Evolutionary conservation across 345 rosid genomes (phyloP).

Genomic region (Populus simonii): DNA sequence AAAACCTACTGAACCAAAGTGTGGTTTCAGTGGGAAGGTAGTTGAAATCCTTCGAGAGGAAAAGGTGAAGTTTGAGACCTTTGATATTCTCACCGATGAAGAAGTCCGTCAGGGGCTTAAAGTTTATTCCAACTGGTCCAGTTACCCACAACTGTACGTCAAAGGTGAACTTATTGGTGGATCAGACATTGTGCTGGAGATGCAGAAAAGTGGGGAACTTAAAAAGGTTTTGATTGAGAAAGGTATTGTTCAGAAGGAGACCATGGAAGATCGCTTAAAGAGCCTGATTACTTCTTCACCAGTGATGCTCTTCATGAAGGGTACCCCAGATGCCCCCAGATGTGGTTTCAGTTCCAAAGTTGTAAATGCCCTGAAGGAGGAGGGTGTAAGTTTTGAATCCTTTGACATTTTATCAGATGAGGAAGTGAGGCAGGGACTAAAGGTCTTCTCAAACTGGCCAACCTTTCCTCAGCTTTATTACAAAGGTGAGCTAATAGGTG

Average conservation of each 20-base stretch:
- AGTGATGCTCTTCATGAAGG: constrained; percentile 96
- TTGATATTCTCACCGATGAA: constrained; percentile 71
- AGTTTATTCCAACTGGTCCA: constrained; percentile 92
- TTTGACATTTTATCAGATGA: constrained; percentile 79
- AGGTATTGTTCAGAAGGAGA: constrained; percentile 49
- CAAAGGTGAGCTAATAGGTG: constrained; percentile 96
- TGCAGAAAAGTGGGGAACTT: constrained; percentile 96
- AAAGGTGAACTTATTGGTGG: constrained; percentile 86
- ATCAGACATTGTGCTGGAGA: constrained; percentile 83
- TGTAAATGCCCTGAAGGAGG: constrained; percentile 71
- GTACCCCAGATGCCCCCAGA: constrained; percentile 76
- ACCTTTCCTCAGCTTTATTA: constrained; percentile 92
- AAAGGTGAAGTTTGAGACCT: constrained; percentile 67
- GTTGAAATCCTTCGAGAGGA: constrained; percentile 78
- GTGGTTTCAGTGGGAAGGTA: constrained; percentile 89
- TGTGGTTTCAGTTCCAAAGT: constrained; percentile 97
- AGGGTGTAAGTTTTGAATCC: constrained; percentile 63
- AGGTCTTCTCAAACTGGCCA: constrained; percentile 90
- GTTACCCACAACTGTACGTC: constrained; percentile 86
- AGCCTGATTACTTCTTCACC: constrained; percentile 57
- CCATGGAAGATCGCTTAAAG: constrained; percentile 61
- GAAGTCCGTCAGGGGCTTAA: constrained; percentile 94
- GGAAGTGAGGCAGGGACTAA: constrained; percentile 92
- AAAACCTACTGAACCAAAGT: constrained; percentile 77
- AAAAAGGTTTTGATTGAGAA: constrained; percentile 56